Percentiles rank a stretch among this genome's conserved stretches.
These are phyloP conservation scores for Spongispora temasekensis DNA, from an alignment of 1,284 basidiomycete genomes.

Conservation along the genomic window DNA sequence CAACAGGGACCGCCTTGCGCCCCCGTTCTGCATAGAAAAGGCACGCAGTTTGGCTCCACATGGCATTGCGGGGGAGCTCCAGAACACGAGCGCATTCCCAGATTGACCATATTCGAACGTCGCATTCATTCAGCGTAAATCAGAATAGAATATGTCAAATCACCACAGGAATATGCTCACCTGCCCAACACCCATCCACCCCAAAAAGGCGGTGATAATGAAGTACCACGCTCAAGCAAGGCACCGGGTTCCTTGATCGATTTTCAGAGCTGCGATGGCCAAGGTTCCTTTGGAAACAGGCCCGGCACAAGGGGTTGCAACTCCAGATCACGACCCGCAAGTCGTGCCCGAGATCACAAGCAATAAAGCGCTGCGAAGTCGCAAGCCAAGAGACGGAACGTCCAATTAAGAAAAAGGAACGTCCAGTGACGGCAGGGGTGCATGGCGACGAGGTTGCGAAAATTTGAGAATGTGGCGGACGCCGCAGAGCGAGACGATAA, in stretches of 20 bases:
- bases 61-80: constrained; percentile 21
- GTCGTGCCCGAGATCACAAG: constrained; percentile 20
- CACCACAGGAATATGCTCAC: constrained; percentile 30
- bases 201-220: constrained; percentile 15
- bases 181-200: constrained; percentile 3
- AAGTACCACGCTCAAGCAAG: constrained; percentile 19
- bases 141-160: constrained; percentile 33
- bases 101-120: constrained; percentile 22
- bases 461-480: constrained; percentile 24
- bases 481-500: constrained; percentile 21
- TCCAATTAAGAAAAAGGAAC: constrained; percentile 28
- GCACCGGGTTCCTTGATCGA: constrained; percentile 33
- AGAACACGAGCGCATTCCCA: constrained; percentile 9
- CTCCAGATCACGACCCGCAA: constrained; percentile 30
- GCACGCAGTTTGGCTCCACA: constrained; percentile 19
- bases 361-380: constrained; percentile 21
- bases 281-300: constrained; percentile 32
- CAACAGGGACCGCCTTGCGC: constrained; percentile 2
- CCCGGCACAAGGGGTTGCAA: constrained; percentile 15
- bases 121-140: constrained; percentile 22
- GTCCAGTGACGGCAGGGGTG: constrained; percentile 24
- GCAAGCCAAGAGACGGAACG: constrained; percentile 9
- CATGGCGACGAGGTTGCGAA: constrained; percentile 25
- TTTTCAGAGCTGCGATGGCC: constrained; percentile 20
- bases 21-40: constrained; percentile 19